Evolutionary conservation across 768 basidiomycete genomes (phyloP).

Genomic region (Calvatia gigantea): DNA sequence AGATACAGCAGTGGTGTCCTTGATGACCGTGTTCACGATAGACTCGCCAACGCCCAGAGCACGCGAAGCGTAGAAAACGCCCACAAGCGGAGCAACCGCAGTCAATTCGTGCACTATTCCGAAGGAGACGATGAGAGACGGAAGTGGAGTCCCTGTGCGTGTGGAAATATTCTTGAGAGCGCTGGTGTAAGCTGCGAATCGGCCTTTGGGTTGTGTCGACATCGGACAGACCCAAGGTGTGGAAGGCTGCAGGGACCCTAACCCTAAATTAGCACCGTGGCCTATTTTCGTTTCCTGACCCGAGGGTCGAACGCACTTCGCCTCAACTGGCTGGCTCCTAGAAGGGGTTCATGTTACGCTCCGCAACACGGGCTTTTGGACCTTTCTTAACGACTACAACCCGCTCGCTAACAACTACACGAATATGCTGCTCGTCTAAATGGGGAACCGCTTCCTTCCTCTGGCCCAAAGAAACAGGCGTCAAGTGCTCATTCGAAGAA

Average conservation of each 20-base stretch:
- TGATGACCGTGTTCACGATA: slow-evolving; percentile 43
- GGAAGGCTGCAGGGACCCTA: neutral
- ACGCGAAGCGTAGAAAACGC: slow-evolving; percentile 69
- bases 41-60: slow-evolving; percentile 65
- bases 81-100: slow-evolving; percentile 71
- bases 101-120: slow-evolving; percentile 84
- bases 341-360: neutral
- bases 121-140: slow-evolving; percentile 78
- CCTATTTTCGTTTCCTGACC: neutral
- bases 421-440: neutral
- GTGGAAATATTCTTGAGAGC: slow-evolving; percentile 58
- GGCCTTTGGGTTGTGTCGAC: slow-evolving; percentile 21
- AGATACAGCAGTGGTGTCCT: slow-evolving; percentile 14
- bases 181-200: slow-evolving; percentile 46
- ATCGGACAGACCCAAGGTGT: slow-evolving; percentile 11
- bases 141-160: slow-evolving; percentile 70
- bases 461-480: neutral
- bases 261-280: neutral
- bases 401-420: neutral
- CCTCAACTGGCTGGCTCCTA: neutral
- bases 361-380: neutral
- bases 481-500: neutral
- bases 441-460: neutral
- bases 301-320: neutral
- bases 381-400: neutral